Evolutionary conservation across 2,329 filamentous ascomycete genomes (phyloP).

Genomic region (Epichloe elymi): DNA sequence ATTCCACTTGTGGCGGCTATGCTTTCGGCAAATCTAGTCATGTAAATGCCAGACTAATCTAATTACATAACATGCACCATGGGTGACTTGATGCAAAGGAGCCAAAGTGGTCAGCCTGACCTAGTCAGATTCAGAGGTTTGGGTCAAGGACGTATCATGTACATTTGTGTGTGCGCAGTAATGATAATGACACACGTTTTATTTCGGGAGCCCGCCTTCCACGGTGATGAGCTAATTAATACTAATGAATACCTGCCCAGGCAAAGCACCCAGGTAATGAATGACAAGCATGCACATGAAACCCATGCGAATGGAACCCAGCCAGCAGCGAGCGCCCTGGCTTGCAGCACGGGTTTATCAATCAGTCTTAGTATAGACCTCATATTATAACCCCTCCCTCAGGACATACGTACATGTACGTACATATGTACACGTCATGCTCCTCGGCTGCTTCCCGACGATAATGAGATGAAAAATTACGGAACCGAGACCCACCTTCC

Average conservation of each 20-base stretch:
- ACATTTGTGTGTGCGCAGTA: background rate
- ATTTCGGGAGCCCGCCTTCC: too few species aligned
- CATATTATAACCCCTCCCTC: too few species aligned
- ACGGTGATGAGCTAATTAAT: too few species aligned
- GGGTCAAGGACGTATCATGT: too few species aligned
- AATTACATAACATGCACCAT: background rate
- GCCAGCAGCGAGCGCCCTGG: background rate
- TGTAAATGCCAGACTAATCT: background rate
- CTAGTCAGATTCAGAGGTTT: background rate
- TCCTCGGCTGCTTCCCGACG: too few species aligned
- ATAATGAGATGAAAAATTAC: too few species aligned
- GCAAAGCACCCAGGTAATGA: too few species aligned
- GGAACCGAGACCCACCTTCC: too few species aligned
- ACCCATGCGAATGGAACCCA: background rate
- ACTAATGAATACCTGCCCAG: too few species aligned
- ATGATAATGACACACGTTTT: background rate
- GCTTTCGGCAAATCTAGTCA: conserved; percentile 9
- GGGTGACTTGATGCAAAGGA: background rate
- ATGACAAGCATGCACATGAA: background rate
- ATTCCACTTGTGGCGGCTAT: conserved; percentile 10
- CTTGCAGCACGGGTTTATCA: background rate
- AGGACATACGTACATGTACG: too few species aligned
- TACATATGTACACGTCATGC: too few species aligned
- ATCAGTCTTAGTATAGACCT: background rate
- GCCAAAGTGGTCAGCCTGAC: background rate